Base-by-base conservation (phyloP, 2,329 filamentous ascomycete species). In the Knufia petricola region DNA sequence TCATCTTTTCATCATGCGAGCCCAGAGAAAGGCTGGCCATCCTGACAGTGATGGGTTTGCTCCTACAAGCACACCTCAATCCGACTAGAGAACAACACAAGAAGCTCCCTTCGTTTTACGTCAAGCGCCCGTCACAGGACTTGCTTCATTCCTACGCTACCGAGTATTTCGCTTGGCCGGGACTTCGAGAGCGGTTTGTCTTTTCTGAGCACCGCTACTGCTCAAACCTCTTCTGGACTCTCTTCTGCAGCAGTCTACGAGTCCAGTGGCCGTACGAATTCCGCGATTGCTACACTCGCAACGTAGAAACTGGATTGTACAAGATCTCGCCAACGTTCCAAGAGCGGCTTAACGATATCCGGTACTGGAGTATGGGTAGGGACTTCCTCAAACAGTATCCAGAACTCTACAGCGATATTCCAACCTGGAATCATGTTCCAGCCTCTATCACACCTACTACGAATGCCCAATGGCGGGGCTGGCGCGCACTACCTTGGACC, bases 111-210 rank as follows among this genome's bases (percentile, higher is more conserved):
- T 46, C 55, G 2, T 58, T 55, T 51, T 58, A 55, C 39, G 49
- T 52, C 41, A 50, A 52, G 12, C 52, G 54, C 4, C 52, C 54
- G 3, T 52, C 52, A 13, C 55, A 58, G 41, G 43, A 50, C 10
- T 51, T 58, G 17, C 52, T 55, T 4, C 54, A 58, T 46, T 52
- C 54, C 3, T 58, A 58, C 31, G 56, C 54, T 1, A 57, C 55
- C 17, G 55, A 58, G 40, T 58, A 49, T 40, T 55, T 57, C 32
- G 51, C 54, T 26, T 58, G 54, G 56, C 56, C 56, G 12, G 56
- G 56, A 17, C n/a, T 58, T 2, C 51, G 56, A 15, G 55, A 58
- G 39, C 54, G 53, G 17, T 58, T 57, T 31, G 53, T 58, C 39
- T 55, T 56, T 46, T 45, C 44, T 36, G 52, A 57, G 40, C 56